Base-by-base conservation (phyloP, 345 rosid genomes). In the Erucastrum elatum region DNA sequence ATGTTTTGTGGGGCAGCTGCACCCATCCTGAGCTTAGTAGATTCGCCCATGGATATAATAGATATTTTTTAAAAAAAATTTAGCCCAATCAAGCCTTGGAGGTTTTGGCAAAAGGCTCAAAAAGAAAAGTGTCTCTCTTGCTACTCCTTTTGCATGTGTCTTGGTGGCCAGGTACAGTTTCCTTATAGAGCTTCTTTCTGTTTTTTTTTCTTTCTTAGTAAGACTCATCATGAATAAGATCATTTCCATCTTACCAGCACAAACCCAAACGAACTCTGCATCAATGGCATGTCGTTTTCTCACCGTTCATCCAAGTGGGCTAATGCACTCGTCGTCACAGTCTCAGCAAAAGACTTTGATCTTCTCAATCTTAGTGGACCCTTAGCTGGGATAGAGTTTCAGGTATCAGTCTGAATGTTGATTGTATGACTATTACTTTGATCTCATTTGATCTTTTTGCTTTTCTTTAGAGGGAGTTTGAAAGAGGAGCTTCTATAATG, bases 91-190 rank as follows among this genome's bases (percentile, higher is more conserved):
- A 21, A 21, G 21, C 21, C 21, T 21, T 21, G 21, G 21, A 21
- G 21, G 21, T 21, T 21, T 21, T 21, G 21, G 21, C 21, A 21
- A 21, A 21, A 21, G 21, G 21, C 21, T 21, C 21, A 21, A 70
- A n/a, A 84, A 71, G 83, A 73, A 17, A 80, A 77, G 11, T 77
- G 85, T 8, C 34, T 81, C 8, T 53, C 85, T 3, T 94, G 97
- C 83, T 94, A 94, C 87, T 94, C 98, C 80, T 94, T 94, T 81
- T 94, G 98, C 89, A 92, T 94, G 98, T 94, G 98, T 78, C 98
- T 97, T 72, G 98, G 97, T 77, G 98, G 98, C 56, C 97, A 94
- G 97, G 98, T 92, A 84, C 71, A 62, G n/a, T 46, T 62, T 67
- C 68, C 72, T 37, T 34, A 27, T 21, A 21, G 11, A 66, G 8